Evolutionary conservation across 2,329 filamentous ascomycete genomes (phyloP).

Genomic region (Allantophomopsis lycopodina): DNA sequence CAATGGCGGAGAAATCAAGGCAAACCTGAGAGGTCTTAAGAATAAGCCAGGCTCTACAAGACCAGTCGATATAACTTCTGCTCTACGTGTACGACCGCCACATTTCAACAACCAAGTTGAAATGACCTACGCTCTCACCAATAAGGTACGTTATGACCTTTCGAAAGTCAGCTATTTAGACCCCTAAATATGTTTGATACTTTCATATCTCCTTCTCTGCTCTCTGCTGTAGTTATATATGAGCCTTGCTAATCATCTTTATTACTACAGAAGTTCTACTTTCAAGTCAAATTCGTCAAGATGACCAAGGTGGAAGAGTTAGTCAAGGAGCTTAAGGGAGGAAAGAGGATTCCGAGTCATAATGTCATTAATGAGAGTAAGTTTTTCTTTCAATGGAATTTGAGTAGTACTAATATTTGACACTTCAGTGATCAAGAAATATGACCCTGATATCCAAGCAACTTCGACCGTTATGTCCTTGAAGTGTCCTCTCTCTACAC

Average conservation of each 20-base stretch:
- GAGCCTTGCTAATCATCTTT: conserved; percentile 4
- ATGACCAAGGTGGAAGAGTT: conserved; percentile 59
- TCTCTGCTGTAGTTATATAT: conserved; percentile 4
- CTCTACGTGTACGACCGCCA: conserved; percentile 52
- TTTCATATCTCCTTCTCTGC: background rate
- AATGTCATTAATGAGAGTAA: conserved; percentile 75
- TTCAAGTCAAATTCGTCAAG: conserved; percentile 65
- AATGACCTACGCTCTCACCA: conserved; percentile 85
- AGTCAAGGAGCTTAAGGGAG: conserved; percentile 48
- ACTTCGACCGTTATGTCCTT: conserved; percentile 82
- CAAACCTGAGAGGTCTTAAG: conserved; percentile 89
- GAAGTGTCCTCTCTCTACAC: conserved; percentile 83
- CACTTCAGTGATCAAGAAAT: conserved; percentile 59
- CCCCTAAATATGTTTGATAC: background rate
- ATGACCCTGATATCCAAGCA: conserved; percentile 79
- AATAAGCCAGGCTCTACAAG: conserved; percentile 92
- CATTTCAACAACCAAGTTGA: conserved; percentile 65
- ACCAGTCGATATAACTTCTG: conserved; percentile 78
- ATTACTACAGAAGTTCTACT: conserved; percentile 48
- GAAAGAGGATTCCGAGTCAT: conserved; percentile 64
- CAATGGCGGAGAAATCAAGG: conserved; percentile 77
- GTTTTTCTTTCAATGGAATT: conserved; percentile 15
- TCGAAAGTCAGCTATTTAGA: background rate
- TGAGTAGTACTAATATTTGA: conserved; percentile 1
- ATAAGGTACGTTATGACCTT: conserved; percentile 47